These are phyloP conservation scores for Amauroascus verrucosus DNA, from an alignment of 2,329 filamentous ascomycete genomes.

Conservation along the genomic window DNA sequence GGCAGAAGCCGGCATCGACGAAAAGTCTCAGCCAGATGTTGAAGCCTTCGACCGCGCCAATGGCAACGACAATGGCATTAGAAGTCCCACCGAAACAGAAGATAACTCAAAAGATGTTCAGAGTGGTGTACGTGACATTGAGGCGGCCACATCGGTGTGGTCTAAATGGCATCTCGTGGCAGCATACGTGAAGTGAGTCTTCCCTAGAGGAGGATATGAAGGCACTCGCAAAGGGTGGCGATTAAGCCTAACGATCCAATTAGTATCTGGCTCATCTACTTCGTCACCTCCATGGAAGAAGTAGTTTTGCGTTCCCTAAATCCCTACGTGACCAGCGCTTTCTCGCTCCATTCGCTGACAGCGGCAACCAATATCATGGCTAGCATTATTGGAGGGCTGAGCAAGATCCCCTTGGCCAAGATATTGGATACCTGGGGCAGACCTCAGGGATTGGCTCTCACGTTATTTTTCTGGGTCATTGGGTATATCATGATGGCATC, in stretches of 20 bases:
- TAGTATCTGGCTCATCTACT: constrained; percentile 29
- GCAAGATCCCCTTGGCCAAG: constrained; percentile 50
- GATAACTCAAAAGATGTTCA: background rate
- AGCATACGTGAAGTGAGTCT: constrained; percentile 24
- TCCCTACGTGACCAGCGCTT: constrained; percentile 43
- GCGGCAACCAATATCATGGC: constrained; percentile 45
- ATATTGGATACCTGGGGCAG: constrained; percentile 51
- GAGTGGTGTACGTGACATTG: constrained; percentile 29
- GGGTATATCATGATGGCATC: constrained; percentile 49
- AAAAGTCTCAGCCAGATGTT: background rate
- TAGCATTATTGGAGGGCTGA: constrained; percentile 44
- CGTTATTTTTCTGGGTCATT: constrained; percentile 26
- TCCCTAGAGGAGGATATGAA: background rate
- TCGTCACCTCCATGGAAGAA: constrained; percentile 27
- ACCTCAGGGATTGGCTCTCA: constrained; percentile 43
- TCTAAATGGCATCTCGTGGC: constrained; percentile 26
- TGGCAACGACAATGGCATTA: background rate
- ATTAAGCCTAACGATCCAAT: background rate
- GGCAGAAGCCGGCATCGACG: background rate
- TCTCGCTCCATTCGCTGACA: constrained; percentile 42
- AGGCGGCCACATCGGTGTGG: constrained; percentile 33
- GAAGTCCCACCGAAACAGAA: background rate
- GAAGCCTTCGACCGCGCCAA: background rate
- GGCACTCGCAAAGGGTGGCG: background rate
- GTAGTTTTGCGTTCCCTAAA: constrained; percentile 24